phyloP scores from a whole-genome alignment of 164 flowering plant species.

The Berberis thunbergii region DNA sequence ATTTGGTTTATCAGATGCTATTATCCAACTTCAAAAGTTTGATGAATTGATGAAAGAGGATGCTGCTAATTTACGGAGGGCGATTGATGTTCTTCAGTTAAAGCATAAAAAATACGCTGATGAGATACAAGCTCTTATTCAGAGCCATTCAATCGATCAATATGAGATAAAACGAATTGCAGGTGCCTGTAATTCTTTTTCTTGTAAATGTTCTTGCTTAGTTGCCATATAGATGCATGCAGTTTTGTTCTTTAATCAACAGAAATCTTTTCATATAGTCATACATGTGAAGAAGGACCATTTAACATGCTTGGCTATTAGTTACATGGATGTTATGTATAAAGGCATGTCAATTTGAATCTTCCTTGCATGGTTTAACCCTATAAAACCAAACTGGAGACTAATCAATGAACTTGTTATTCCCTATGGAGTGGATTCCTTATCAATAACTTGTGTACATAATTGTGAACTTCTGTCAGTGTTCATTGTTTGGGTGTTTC shows the following conservation, averaged over 20 bases:
- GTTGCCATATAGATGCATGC: not conserved
- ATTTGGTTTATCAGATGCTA: constrained; percentile 43
- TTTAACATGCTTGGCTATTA: not conserved
- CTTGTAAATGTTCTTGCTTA: not conserved
- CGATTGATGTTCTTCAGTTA: constrained; percentile 48
- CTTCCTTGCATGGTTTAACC: too few relatives aligned
- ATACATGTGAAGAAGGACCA: not conserved
- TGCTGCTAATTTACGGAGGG: constrained; percentile 40
- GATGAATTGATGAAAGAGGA: constrained; percentile 67
- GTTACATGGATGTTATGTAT: not conserved
- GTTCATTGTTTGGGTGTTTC: too few relatives aligned
- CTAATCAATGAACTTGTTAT: too few relatives aligned
- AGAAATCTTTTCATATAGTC: too few relatives aligned
- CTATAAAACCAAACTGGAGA: too few relatives aligned
- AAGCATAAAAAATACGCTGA: constrained; percentile 73
- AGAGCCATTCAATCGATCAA: constrained; percentile 42
- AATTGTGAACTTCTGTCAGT: too few relatives aligned
- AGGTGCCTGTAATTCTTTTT: constrained; percentile 36
- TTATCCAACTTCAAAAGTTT: constrained; percentile 43
- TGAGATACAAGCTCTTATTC: constrained; percentile 39
- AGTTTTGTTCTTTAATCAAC: not conserved
- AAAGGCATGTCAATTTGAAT: too few relatives aligned
- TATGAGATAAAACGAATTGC: constrained; percentile 66
- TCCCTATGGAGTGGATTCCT: too few relatives aligned
- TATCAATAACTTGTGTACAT: too few relatives aligned